Evolutionary conservation across 441 rosid species (phyloP), one percentile per base, ranked within the genome.

Genomic region (Biscutella auriculata): DNA sequence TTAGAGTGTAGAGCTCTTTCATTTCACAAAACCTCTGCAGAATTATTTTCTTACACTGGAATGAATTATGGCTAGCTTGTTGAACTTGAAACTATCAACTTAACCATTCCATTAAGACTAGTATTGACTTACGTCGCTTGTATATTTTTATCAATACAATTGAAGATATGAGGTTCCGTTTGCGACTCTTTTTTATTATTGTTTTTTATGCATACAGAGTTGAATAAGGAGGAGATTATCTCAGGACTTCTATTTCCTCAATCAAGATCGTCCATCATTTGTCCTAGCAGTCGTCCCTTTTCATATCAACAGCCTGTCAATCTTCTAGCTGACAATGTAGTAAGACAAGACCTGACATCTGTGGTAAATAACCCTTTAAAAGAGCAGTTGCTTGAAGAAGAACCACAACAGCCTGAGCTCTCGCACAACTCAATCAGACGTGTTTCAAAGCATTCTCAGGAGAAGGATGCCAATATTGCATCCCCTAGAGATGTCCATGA

Each of bases 201-300:
- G 57, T 12, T 39, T 63, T 42, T 8, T 15, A 23, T 57, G 47
- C 21, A 37, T 43, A 33, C 65, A 85, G 97, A 77, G 61, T 74
- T 80, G 54, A 79, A 67, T 37, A 81, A 75, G 65, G 95, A 83
- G 67, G 88, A 82, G 63, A 75, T 83, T 67, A 80, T 89, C 69
- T 76, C 86, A 3, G 82, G 71, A 39, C 73, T 82, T 52, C 60
- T 84, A 35, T 60, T 68, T 44, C 82, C 77, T 14, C 77, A 42
- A 17, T 72, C 72, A 17, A 82, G 77, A 63, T 63, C 58, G 64
- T 47, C 73, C 29, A 48, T 65, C 47, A 66, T 76, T 56, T 63
- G 40, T 68, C 66, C 82, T 47, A 70, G 50, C 65, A 58, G 61
- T 68, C 66, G 55, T 46, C 23, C 23, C 71, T 79, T 82, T 49